A percentile compares a stretch with the other conserved stretches of the same genome.
Evolutionary conservation across 441 rosid genomes (phyloP).

Genomic region (Jatropha podagrica): DNA sequence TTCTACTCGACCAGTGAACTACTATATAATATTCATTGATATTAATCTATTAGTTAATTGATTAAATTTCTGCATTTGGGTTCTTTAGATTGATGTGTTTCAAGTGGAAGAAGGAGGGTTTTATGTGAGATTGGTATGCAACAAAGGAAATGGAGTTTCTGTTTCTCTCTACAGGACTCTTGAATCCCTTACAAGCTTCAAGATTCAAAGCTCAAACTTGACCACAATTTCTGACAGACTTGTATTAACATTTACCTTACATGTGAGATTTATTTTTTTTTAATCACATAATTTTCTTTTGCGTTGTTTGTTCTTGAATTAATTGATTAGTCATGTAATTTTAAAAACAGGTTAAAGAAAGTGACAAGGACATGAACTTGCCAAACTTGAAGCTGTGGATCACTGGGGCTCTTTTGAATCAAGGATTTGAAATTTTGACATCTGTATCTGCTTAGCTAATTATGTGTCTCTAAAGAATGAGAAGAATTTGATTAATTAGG

Average conservation of each 20-base stretch:
- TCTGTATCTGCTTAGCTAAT: constrained; percentile 7
- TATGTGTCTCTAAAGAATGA: background rate
- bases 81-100: constrained; percentile 55
- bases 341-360: constrained; percentile 48
- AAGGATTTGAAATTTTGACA: constrained; percentile 61
- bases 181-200: constrained; percentile 66
- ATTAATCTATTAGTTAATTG: background rate
- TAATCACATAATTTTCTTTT: background rate
- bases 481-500: background rate
- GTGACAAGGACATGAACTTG: constrained; percentile 50
- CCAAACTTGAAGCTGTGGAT: constrained; percentile 76
- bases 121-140: constrained; percentile 59
- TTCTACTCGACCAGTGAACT: background rate
- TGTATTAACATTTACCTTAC: constrained; percentile 55
- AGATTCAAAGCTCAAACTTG: constrained; percentile 64
- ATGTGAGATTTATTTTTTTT: constrained; percentile 36
- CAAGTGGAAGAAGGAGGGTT: constrained; percentile 77
- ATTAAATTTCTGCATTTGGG: background rate
- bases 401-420: constrained; percentile 71
- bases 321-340: background rate
- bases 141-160: constrained; percentile 57
- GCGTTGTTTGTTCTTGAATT: background rate
- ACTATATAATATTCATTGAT: background rate
- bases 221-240: constrained; percentile 50
- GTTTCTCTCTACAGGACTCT: constrained; percentile 64